phyloP scores from a whole-genome alignment of 2,329 filamentous ascomycete genomes.

The Trichophyton rubrum region DNA sequence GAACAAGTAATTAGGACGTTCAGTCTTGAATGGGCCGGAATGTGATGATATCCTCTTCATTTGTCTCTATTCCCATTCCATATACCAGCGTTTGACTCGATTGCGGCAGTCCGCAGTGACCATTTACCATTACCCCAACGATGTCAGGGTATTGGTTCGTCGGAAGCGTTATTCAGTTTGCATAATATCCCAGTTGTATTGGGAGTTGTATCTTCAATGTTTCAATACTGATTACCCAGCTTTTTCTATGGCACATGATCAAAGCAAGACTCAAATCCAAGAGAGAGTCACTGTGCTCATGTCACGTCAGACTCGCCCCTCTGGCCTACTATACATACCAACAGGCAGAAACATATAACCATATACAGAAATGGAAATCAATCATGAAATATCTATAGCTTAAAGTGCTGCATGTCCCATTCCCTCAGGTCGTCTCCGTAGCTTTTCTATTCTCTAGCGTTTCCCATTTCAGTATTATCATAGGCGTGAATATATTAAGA shows the following conservation, averaged over 20 bases:
- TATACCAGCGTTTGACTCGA: not conserved
- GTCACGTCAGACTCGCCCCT: too few relatives aligned
- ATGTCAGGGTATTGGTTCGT: too few relatives aligned
- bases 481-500: too few relatives aligned
- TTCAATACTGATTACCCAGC: too few relatives aligned
- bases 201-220: too few relatives aligned
- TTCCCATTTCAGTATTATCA: not conserved
- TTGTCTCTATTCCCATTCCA: not conserved
- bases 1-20: constrained; percentile 51
- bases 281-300: too few relatives aligned
- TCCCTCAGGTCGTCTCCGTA: not conserved
- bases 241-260: too few relatives aligned
- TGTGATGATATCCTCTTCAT: constrained; percentile 43
- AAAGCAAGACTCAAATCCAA: too few relatives aligned
- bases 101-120: too few relatives aligned
- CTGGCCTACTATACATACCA: not conserved
- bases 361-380: not conserved
- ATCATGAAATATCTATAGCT: not conserved
- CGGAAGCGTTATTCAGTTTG: too few relatives aligned
- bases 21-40: constrained; percentile 85
- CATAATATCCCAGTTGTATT: too few relatives aligned
- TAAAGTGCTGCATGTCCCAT: not conserved
- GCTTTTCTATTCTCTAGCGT: not conserved
- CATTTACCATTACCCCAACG: too few relatives aligned
- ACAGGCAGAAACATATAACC: not conserved